These are phyloP conservation scores for Micromonas commoda DNA, from an alignment of 139 green algal genomes.

Conservation along the genomic window DNA sequence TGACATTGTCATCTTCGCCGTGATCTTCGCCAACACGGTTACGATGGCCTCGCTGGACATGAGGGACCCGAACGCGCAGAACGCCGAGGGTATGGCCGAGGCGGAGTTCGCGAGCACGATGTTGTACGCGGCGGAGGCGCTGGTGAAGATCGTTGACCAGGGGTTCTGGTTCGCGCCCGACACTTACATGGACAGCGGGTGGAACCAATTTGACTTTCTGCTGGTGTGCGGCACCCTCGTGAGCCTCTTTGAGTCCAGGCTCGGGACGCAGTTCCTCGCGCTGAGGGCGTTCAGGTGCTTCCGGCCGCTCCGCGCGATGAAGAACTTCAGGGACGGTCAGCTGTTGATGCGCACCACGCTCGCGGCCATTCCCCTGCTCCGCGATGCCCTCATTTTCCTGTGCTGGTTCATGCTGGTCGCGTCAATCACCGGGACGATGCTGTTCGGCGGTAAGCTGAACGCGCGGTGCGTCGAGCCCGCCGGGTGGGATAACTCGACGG, in stretches of 20 bases:
- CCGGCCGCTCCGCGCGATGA: constrained; percentile 13
- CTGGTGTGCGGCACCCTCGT: not conserved
- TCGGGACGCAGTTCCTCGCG: not conserved
- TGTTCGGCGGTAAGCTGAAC: not conserved
- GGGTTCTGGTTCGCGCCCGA: not conserved
- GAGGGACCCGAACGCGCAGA: not conserved
- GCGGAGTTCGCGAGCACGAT: not conserved
- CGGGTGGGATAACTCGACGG: not conserved
- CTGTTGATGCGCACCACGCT: not conserved
- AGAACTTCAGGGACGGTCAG: not conserved
- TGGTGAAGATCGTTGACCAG: not conserved
- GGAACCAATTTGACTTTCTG: constrained; percentile 1
- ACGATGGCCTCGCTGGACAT: not conserved
- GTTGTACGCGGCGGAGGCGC: not conserved
- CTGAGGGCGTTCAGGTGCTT: not conserved
- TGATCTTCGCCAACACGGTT: not conserved
- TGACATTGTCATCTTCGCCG: not conserved
- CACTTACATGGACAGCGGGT: not conserved
- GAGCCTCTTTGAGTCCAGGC: not conserved
- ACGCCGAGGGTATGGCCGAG: not conserved
- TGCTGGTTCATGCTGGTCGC: constrained; percentile 16
- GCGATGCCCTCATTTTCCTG: constrained; percentile 6
- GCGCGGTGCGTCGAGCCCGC: not conserved
- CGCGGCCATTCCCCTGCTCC: not conserved
- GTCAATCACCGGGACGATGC: not conserved